phyloP scores from a whole-genome alignment of 805 yeast species.

The Nakazawaea ernobii region DNA sequence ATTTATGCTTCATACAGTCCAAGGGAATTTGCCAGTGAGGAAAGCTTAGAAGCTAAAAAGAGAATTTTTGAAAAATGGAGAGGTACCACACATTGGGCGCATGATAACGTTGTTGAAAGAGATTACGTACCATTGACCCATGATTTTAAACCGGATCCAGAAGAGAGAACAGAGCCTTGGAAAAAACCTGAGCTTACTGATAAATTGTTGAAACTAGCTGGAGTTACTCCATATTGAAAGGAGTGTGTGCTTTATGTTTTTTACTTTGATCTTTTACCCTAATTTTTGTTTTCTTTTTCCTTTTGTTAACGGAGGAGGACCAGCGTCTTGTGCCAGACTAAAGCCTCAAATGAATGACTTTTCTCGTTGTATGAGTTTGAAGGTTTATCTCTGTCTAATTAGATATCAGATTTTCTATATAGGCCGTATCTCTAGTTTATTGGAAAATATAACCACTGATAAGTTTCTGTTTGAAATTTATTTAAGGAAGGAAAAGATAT shows the following conservation, averaged over 20 bases:
- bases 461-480: too few relatives aligned
- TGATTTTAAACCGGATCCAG: slow-evolving; percentile 20
- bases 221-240: slow-evolving; percentile 12
- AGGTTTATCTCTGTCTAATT: too few relatives aligned
- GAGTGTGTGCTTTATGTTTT: not conserved
- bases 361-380: too few relatives aligned
- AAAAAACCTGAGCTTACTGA: slow-evolving; percentile 21
- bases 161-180: slow-evolving; percentile 19
- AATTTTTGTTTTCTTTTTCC: not conserved
- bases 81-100: slow-evolving; percentile 29
- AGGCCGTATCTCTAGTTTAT: too few relatives aligned
- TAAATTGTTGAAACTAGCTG: slow-evolving; percentile 22
- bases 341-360: too few relatives aligned
- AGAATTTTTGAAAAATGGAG: slow-evolving; percentile 20
- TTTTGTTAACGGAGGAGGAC: not conserved
- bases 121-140: slow-evolving; percentile 11
- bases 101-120: slow-evolving; percentile 20
- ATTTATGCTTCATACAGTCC: slow-evolving; percentile 27
- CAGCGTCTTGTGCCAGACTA: too few relatives aligned
- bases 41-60: slow-evolving; percentile 17
- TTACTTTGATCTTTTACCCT: not conserved
- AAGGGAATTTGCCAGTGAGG: slow-evolving; percentile 26
- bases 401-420: too few relatives aligned
- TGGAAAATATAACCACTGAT: too few relatives aligned
- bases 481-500: too few relatives aligned